Base-by-base conservation (phyloP, 768 basidiomycete genomes). In the Mycena indigotica region DNA sequence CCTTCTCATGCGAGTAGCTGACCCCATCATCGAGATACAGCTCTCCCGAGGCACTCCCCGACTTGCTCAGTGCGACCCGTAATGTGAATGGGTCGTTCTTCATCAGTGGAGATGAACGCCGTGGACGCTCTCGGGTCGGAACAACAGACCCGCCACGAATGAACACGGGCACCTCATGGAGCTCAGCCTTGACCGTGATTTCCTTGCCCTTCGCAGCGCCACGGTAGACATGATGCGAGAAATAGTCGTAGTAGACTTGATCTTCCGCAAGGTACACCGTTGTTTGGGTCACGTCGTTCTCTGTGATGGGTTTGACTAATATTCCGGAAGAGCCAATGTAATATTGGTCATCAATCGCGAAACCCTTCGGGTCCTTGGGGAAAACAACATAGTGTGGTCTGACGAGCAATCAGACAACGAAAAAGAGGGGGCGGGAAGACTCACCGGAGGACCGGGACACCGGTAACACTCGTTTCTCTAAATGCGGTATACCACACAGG, bases 401-500 rank as follows among this genome's bases (percentile, higher is more conserved):
- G 41, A 6, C 41, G n/a, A 60, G n/a, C 3, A 8, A 39, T 55
- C 35, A 16, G 46, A 28, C 17, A 39, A 32, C 10, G 23, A 21
- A 29, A 16, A 35, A 8, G 35, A 30, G 5, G 12, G 21, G 3
- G 24, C 4, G 6, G 46, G 6, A 52, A n/a, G n/a, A 30, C 81
- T 56, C 66, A 93, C 95, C 91, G 82, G 63, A 96, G 71, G 52
- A 98, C 82, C 2, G 96, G 95, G 24, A 88, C 67, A 1, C 96
- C 96, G 5, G 81, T 86, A 12, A 88, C 78, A 60, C 87, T 89
- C 5, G 93, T 86, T 70, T 98, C 92, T 40, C 86, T 82, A 85
- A 98, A 98, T 2, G 92, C 92, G n/a, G 92, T 98, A 71, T 99
- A 99, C 95, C 96, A 98, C 16, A 95, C 80, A 0, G 94, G 93